phyloP scores from a whole-genome alignment of 495 filamentous ascomycete species.

The Cryomyces antarcticus region DNA sequence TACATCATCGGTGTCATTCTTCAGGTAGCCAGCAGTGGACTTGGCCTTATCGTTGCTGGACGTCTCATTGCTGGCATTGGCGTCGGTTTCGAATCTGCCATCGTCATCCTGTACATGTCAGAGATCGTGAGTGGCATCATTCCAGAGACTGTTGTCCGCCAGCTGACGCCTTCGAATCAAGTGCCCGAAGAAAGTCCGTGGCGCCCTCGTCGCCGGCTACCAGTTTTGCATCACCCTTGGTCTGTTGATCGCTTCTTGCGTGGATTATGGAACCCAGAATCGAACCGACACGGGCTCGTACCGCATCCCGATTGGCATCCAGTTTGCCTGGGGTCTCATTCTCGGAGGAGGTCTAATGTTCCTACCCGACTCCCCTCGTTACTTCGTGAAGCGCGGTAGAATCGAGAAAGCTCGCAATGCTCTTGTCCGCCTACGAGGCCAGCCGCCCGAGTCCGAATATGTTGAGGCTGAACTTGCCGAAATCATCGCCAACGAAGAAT shows the following conservation, averaged over 20 bases:
- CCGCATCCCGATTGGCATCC: slow-evolving; percentile 46
- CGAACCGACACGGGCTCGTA: slow-evolving; percentile 43
- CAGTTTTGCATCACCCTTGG: slow-evolving; percentile 56
- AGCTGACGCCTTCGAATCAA: too few relatives aligned
- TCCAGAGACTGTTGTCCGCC: too few relatives aligned
- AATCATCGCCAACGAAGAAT: slow-evolving; percentile 48
- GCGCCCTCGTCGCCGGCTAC: slow-evolving; percentile 47
- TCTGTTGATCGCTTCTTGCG: slow-evolving; percentile 49
- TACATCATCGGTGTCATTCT: slow-evolving; percentile 44
- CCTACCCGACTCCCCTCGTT: slow-evolving; percentile 29
- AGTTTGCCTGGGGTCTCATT: slow-evolving; percentile 47
- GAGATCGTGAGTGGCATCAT: slow-evolving; percentile 24
- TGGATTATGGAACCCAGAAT: slow-evolving; percentile 46
- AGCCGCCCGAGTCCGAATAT: slow-evolving; percentile 36
- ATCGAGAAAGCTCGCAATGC: slow-evolving; percentile 28
- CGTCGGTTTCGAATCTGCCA: slow-evolving; percentile 54
- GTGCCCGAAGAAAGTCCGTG: slow-evolving; percentile 39
- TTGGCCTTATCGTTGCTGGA: slow-evolving; percentile 41
- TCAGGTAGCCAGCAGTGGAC: slow-evolving; percentile 30
- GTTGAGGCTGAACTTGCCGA: slow-evolving; percentile 51
- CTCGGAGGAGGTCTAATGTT: slow-evolving; percentile 35
- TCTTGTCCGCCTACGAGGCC: slow-evolving; percentile 29
- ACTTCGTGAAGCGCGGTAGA: slow-evolving; percentile 18
- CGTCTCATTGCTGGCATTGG: slow-evolving; percentile 53
- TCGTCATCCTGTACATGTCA: slow-evolving; percentile 58